Evolutionary conservation across 495 filamentous ascomycete genomes (phyloP), one percentile per base, ranked within the genome.

Genomic region (Podospora comata): DNA sequence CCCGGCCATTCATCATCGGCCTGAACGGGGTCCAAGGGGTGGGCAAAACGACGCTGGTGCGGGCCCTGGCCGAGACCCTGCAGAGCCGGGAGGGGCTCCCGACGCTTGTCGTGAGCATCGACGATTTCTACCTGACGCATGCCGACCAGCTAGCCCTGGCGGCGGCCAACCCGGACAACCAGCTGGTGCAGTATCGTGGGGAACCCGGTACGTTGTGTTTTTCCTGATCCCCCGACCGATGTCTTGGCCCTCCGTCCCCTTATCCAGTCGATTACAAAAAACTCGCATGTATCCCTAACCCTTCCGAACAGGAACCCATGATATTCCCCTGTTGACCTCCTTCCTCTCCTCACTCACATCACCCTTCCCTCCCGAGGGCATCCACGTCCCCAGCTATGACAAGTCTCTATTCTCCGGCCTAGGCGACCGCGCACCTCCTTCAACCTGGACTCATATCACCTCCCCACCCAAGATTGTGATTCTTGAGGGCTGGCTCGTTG

Each of bases 401-500:
- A 98, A 97, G 76, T 89, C 91, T 56, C 86, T 86, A 15, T 91
- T 88, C 78, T 76, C 79, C 32, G 94, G 94, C 11, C 83, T 89
- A 62, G 95, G 95, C 7, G 94, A 97, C 78, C 90, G 93, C 19
- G 78, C 86, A 2, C 85, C 88, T 0, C 76, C 81, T 48, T 78
- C 73, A 67, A 18, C 83, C 84, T 11, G 83, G 78, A 1, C 78
- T 82, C 63, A 67, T 79, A 80, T 77, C 53, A 19, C 54, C 0
- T 19, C 70, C 15, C 66, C 67, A 20, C 78, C 91, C 28, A 81
- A 88, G 66, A 84, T 91, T 23, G 82, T 97, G 1, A 86, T 98
- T 58, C 89, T 98, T 66, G 94, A 98, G 75, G 94, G 94, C 18
- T 98, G 94, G 94, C 87, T 91, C 78, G 89, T 97, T 39, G 94